Evolutionary conservation across 192 early-diverging fungal species (phyloP), one percentile per base, ranked within the genome.

Genomic region (Coemansia sp.): DNA sequence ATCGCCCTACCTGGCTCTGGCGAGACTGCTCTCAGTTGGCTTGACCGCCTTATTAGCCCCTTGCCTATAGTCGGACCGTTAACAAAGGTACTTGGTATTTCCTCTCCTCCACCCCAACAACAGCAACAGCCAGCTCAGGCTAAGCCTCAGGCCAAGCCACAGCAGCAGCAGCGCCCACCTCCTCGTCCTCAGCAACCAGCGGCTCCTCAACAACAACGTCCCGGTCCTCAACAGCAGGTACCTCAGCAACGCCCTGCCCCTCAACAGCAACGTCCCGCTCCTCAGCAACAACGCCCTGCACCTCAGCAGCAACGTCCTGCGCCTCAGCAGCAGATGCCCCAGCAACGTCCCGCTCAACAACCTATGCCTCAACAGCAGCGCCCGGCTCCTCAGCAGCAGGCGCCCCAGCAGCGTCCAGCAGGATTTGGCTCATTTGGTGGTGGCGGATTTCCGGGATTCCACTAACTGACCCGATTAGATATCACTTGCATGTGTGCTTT

Each of bases 1-100:
- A 60, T 82, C 57, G 71, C 80, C 12, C 59, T 82, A 34, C 80
- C 80, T 0, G 75, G 75, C 1, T 68, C 68, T 1, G 80, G 75
- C 4, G 80, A 82, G 23, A 64, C 68, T 0, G 63, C 66, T 21
- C 48, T 74, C 14, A 66, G 75, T 48, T 82, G 72, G 68, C 68
- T 82, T 3, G 55, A 74, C 37, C 80, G 80, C n/a, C 69, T 82
- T 46, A 31, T 82, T 3, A 64, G 57, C 38, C 75, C 75, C 29
- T 25, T 82, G 11, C 80, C 80, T 0, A 4, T 82, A 4, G 59
- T 82, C 27, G 80, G 80, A 0, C 75, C 75, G 17, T 38, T 82
- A 5, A 71, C 72, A 14, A 50, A 74, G 25, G 68, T 66, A 2
- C 42, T 82, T 3, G 80, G 80, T n/a, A 68, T 77, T 42, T 2